These are phyloP conservation scores for Gossypium bickii DNA, from an alignment of 345 rosid species.

Conservation along the genomic window DNA sequence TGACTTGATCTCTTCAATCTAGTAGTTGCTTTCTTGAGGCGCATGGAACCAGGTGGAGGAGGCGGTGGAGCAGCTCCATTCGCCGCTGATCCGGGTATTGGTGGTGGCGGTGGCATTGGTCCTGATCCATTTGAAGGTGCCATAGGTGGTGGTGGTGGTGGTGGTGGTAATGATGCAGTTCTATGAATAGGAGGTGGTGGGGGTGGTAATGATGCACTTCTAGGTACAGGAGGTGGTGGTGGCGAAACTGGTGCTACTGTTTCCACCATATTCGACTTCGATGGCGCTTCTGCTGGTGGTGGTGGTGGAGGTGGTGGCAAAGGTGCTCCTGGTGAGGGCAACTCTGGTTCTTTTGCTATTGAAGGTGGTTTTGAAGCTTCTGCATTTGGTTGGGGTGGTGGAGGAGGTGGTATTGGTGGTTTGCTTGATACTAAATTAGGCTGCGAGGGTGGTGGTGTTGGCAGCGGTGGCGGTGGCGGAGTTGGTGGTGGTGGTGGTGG, in stretches of 20 bases:
- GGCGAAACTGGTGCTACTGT: constrained; percentile 22
- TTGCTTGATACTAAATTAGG: constrained; percentile 10
- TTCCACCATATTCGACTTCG: not conserved
- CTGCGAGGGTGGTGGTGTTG: constrained; percentile 10
- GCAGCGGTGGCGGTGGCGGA: constrained; percentile 20
- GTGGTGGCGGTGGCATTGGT: constrained; percentile 26
- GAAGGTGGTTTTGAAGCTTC: not conserved
- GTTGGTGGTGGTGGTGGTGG: not conserved
- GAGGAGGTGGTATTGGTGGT: constrained; percentile 23
- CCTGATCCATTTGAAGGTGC: constrained; percentile 24
- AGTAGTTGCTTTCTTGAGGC: constrained; percentile 62
- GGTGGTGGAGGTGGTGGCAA: constrained; percentile 15
- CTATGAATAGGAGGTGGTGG: constrained; percentile 25
- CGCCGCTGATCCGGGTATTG: constrained; percentile 28
- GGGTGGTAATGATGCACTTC: constrained; percentile 28
- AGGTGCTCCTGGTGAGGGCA: constrained; percentile 25
- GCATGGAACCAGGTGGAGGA: constrained; percentile 58
- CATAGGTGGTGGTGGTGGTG: constrained; percentile 27
- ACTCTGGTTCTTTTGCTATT: constrained; percentile 9
- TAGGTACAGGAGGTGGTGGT: constrained; percentile 39
- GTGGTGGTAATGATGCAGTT: constrained; percentile 7
- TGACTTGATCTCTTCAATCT: constrained; percentile 85
- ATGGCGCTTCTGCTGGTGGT: constrained; percentile 7
- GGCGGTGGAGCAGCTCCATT: constrained; percentile 62
- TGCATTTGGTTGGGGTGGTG: constrained; percentile 23